phyloP scores from a whole-genome alignment of 179 eudicot genomes.

The Drosera spatulata region DNA sequence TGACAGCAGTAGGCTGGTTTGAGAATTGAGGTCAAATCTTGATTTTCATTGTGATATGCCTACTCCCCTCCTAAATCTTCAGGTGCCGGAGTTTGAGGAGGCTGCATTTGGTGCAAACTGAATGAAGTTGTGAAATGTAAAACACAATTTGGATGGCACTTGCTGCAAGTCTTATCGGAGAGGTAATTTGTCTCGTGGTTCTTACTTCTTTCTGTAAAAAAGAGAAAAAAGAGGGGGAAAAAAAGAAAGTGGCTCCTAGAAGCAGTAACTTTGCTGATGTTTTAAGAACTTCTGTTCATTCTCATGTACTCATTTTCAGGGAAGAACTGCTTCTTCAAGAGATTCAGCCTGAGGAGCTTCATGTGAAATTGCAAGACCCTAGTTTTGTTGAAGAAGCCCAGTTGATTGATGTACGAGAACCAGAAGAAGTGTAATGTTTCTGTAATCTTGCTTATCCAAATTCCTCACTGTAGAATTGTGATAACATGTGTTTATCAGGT shows the following conservation, averaged over 20 bases:
- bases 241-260: neutral
- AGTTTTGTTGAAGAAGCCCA: conserved; percentile 59
- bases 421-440: conserved; percentile 77
- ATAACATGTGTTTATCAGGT: neutral
- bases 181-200: conserved; percentile 23
- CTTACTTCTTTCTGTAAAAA: neutral
- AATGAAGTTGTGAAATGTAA: conserved; percentile 78
- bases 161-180: conserved; percentile 90
- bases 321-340: conserved; percentile 56
- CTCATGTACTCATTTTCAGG: conserved; percentile 20
- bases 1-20: neutral
- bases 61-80: neutral
- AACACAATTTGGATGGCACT: conserved; percentile 92
- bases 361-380: conserved; percentile 61
- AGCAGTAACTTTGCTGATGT: conserved; percentile 3
- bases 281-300: conserved; percentile 1
- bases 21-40: neutral
- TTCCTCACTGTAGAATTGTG: neutral
- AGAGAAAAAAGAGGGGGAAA: no score
- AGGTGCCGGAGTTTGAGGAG: conserved; percentile 98
- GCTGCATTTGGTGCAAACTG: conserved; percentile 82
- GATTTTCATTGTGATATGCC: conserved; percentile 4
- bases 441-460: neutral
- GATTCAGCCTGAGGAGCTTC: conserved; percentile 63
- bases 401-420: conserved; percentile 95